phyloP scores from a whole-genome alignment of 1,284 basidiomycete genomes.

The Trametes sp. region DNA sequence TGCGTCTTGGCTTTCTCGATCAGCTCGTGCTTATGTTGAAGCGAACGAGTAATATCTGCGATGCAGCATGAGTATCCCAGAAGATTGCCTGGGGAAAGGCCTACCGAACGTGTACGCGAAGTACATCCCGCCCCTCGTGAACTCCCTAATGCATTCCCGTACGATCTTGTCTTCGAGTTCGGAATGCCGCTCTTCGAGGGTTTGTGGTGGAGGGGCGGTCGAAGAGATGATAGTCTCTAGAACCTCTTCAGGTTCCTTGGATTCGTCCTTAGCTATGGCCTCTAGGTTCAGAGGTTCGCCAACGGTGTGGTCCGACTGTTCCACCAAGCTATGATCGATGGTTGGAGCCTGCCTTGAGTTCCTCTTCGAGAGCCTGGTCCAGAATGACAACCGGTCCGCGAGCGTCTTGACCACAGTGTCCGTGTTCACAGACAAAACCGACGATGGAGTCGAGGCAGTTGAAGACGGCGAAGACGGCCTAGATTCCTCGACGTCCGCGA shows the following conservation, averaged over 20 bases:
- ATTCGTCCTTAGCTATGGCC: conserved; percentile 55
- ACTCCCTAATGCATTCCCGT: conserved; percentile 74
- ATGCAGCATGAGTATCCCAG: not conserved
- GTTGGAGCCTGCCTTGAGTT: conserved; percentile 29
- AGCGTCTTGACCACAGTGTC: conserved; percentile 67
- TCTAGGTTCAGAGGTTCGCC: conserved; percentile 55
- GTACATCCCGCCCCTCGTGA: conserved; percentile 81
- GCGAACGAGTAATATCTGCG: conserved; percentile 77
- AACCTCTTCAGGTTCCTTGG: conserved; percentile 57
- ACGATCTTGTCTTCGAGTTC: conserved; percentile 82
- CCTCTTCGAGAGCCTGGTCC: conserved; percentile 62
- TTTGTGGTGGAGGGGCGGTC: conserved; percentile 64
- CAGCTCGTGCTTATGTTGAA: conserved; percentile 81
- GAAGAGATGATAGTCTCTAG: conserved; percentile 62
- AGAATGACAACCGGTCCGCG: conserved; percentile 73
- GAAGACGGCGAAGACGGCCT: conserved; percentile 44
- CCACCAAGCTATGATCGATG: conserved; percentile 26
- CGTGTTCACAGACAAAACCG: conserved; percentile 54
- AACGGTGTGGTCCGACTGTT: conserved; percentile 35
- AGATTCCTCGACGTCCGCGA: conserved; percentile 32
- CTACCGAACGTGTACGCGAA: conserved; percentile 81
- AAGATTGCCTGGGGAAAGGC: conserved; percentile 20
- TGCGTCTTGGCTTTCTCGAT: conserved; percentile 61
- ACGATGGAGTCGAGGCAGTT: conserved; percentile 58
- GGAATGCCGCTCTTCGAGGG: conserved; percentile 68